Base-by-base conservation (phyloP, 306 rosid species). In the Cercis canadensis region DNA sequence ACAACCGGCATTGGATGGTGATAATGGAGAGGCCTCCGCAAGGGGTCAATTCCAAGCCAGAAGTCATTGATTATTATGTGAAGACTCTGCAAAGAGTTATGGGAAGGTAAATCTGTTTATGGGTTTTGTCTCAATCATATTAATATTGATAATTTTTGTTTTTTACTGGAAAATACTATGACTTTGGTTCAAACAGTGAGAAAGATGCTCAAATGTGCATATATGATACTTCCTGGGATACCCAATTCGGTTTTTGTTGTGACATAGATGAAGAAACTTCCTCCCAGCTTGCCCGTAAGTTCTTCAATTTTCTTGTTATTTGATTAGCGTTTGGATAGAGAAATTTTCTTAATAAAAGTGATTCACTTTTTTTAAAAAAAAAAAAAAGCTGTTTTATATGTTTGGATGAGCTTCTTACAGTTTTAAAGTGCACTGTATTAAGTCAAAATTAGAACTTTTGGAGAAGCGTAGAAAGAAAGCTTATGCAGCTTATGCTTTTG, bases 161-260 rank as follows among this genome's bases (percentile, higher is more conserved):
- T 72, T 60, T 29, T 11, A 7, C 61, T 75, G 32, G 70, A 68
- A 75, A 74, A 7, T 57, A 24, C 40, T 75, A 58, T 50, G 17
- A 58, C 36, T 73, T 78, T 82, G 62, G 49, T 59, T 58, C 78
- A 44, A 41, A 14, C 79, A 92, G 96, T 65, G 96, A 89, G 78
- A 65, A 75, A 74, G 97, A 87, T 40, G 90, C 94, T 81, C 97
- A 92, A 74, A 86, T 84, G 90, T 80, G 90, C 78, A 76, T 89
- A 24, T 89, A 92, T 68, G 86, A 92, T 82, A 89, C 90, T 82
- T 87, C 92, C n/a, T 85, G 83, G 83, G 80, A 75, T 50, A 65
- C 88, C 75, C 84, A 79, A 59, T 87, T 74, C 13, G 88, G 86
- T 49, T 89, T 92, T 79, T 92, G 96, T 74, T 92, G 94, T 71